Percentiles rank a stretch among this genome's conserved stretches.
Conservation (phyloP, 75 land plant species). For the Chamaecyparis obtusa region DNA sequence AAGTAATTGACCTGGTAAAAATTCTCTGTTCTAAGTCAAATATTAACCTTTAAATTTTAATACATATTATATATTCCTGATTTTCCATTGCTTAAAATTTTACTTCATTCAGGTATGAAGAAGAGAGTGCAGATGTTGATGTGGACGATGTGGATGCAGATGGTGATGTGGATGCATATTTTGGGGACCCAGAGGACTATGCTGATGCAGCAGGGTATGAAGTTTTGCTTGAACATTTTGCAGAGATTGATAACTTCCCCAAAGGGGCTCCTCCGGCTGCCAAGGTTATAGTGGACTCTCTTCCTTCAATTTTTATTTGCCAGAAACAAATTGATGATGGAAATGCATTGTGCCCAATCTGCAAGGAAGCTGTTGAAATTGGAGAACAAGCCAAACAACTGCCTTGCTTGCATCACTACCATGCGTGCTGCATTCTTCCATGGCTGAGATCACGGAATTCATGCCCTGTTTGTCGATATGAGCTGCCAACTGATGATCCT, state of each 20-base stretch:
- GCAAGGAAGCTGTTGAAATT: slow-evolving; percentile 38
- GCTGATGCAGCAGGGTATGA: slow-evolving; percentile 25
- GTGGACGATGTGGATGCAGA: slow-evolving; percentile 4
- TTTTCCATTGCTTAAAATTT: background rate
- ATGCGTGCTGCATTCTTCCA: slow-evolving; percentile 26
- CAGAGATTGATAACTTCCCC: slow-evolving; percentile 15
- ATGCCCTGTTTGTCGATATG: slow-evolving; percentile 26
- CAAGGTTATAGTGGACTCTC: slow-evolving; percentile 14
- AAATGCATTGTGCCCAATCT: slow-evolving; percentile 31
- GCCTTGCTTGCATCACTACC: slow-evolving; percentile 42
- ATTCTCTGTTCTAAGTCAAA: background rate
- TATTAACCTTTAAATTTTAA: background rate
- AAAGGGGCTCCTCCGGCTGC: slow-evolving; percentile 26
- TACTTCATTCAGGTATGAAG: background rate
- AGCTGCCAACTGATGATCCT: slow-evolving; percentile 30
- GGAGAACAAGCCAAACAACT: slow-evolving; percentile 23
- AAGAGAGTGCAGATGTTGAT: slow-evolving; percentile 1
- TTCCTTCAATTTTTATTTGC: slow-evolving; percentile 14
- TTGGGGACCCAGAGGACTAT: slow-evolving; percentile 24
- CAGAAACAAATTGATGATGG: slow-evolving; percentile 14
- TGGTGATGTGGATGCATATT: slow-evolving; percentile 3
- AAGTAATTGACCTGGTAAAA: background rate
- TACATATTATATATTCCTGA: background rate
- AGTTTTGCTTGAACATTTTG: slow-evolving; percentile 19
- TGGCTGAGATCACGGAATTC: slow-evolving; percentile 22